Base-by-base conservation (phyloP, 2,329 filamentous ascomycete species). In the Fusarium euwallaceae region DNA sequence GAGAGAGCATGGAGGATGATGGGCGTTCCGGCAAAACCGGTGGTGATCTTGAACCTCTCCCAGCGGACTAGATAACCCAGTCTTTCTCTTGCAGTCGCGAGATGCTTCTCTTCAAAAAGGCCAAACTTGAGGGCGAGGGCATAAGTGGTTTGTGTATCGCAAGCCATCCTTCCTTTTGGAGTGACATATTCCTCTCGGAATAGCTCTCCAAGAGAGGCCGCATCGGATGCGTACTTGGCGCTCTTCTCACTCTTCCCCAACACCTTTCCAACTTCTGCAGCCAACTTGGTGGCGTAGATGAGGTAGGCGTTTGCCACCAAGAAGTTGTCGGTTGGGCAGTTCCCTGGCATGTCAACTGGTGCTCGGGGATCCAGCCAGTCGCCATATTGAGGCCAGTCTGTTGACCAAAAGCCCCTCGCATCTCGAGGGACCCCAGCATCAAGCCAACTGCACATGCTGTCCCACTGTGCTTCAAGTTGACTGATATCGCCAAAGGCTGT, bases 321-420 rank as follows among this genome's bases (percentile, higher is more conserved):
- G 20, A 79, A 77, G 1, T 80, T 76, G 56, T 82, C 78, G 1
- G 85, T 87, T 1, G 80, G 82, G 1, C 82, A 82, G 9, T 70
- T 70, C 2, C 79, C 82, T 0, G 86, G 81, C 6, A 81, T 71
- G 6, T 83, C 78, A 0, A 82, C 77, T 0, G 85, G 85, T 5
- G 86, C 81, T 20, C 80, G 77, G 0, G 86, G 86, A 68, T 87
- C 86, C 1, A 87, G 79, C 86, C 86, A 87, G 73, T 87, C 86
- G 12, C 58, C 55, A 22, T 51, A 64, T 4, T 51, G 55, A n/a
- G 39, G 29, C 14, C 24, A 43, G 16, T 27, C 48, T 16, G 36
- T 22, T 16, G 53, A 43, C 62, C 62, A 58, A 22, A 51, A 58
- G 7, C 62, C 36, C 11, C 53, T 22, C 90, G 53, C 81, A 6